These are phyloP conservation scores for Larix kaempferi DNA, from an alignment of 75 land plant genomes.

Conservation along the genomic window DNA sequence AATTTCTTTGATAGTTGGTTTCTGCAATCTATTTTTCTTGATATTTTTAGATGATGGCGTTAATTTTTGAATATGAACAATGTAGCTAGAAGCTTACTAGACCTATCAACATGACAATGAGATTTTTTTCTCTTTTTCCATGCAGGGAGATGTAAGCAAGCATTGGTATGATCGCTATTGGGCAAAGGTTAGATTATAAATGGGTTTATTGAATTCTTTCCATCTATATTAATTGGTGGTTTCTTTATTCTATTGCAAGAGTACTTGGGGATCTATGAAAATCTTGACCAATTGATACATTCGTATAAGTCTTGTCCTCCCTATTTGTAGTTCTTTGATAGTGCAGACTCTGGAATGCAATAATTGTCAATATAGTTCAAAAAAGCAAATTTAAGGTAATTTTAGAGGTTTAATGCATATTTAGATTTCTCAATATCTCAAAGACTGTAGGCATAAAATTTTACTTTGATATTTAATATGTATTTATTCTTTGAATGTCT, in stretches of 20 bases:
- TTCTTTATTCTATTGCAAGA: too few relatives aligned
- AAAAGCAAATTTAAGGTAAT: background rate
- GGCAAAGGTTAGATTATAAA: slow-evolving; percentile 69
- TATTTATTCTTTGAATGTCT: too few relatives aligned
- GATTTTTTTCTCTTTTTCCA: slow-evolving; percentile 2
- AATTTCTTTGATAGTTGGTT: background rate
- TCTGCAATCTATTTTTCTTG: background rate
- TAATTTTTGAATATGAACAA: background rate
- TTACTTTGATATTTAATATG: too few relatives aligned
- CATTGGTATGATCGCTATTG: slow-evolving; percentile 82
- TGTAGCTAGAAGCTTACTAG: background rate
- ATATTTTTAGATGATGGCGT: background rate
- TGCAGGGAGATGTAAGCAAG: slow-evolving; percentile 63
- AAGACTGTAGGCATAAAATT: background rate
- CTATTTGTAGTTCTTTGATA: background rate
- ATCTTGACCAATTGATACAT: too few relatives aligned
- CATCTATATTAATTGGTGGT: background rate
- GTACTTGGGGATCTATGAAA: too few relatives aligned
- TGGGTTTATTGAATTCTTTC: background rate
- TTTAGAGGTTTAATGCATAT: background rate
- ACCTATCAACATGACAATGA: background rate
- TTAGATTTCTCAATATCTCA: background rate
- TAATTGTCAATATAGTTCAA: background rate
- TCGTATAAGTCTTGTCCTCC: background rate
- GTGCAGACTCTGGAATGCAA: background rate